A percentile compares a stretch with the other conserved stretches of the same genome.
Conservation (phyloP, 495 filamentous ascomycete species). For the Penicillium paradoxum region DNA sequence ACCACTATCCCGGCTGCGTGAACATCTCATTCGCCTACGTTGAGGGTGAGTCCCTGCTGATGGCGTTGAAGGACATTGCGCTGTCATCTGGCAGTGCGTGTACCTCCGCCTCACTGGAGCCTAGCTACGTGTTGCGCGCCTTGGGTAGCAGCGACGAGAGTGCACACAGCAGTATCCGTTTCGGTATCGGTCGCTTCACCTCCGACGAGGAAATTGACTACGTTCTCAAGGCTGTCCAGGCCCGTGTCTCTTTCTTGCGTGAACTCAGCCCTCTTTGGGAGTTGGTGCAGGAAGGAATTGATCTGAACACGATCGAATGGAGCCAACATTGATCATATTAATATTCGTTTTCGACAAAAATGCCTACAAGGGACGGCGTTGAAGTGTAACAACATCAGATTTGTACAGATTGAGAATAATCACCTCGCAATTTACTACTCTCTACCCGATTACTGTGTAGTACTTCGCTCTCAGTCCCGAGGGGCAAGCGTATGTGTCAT, state of each 20-base stretch:
- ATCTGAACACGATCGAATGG: constrained; percentile 96
- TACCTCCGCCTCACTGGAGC: constrained; percentile 93
- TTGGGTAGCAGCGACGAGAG: constrained; percentile 94
- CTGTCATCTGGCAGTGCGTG: constrained; percentile 95
- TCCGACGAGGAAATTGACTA: constrained; percentile 96
- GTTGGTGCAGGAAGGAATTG: constrained; percentile 93
- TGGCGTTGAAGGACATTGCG: constrained; percentile 97
- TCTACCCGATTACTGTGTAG: background rate
- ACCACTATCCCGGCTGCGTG: constrained; percentile 93
- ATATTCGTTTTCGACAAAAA: constrained; percentile 20
- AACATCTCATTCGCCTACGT: constrained; percentile 98
- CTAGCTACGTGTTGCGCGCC: constrained; percentile 90
- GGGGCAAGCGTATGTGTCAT: background rate
- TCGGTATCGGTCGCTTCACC: constrained; percentile 96
- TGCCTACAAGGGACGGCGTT: constrained; percentile 32
- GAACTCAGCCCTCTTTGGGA: constrained; percentile 98
- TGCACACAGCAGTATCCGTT: constrained; percentile 95
- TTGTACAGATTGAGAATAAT: constrained; percentile 30
- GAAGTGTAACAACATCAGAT: constrained; percentile 24
- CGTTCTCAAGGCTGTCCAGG: constrained; percentile 87
- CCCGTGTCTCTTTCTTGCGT: constrained; percentile 84
- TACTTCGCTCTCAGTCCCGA: background rate
- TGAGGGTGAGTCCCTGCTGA: constrained; percentile 94
- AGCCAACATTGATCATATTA: constrained; percentile 57
- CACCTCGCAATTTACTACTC: constrained; percentile 8